Evolutionary conservation across 306 rosid genomes (phyloP), one percentile per base, ranked within the genome.

Genomic region (Leucaena leucocephala): DNA sequence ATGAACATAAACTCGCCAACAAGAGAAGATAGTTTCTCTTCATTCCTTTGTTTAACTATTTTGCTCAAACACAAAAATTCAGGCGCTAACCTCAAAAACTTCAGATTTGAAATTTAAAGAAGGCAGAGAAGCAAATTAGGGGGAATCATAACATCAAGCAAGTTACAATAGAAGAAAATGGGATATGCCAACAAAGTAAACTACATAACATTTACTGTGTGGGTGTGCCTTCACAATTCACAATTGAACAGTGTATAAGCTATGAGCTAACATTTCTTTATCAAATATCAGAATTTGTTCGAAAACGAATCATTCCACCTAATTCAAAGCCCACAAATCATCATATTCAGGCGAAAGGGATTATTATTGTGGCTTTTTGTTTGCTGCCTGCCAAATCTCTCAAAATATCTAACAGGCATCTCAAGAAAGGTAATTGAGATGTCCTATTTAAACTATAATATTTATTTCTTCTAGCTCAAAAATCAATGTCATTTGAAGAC

Each of bases 111-210:
- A 65, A 27, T 34, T 58, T 74, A 2, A 72, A 72, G 42, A 40
- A 80, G 46, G 66, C 21, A 71, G 19, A 27, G 48, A 34, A 71
- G 46, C 27, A 10, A 71, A 34, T 4, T 21, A 2, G 21, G 62
- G 33, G 21, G 21, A 12, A 5, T n/a, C 16, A 33, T 17, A 45
- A 57, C 65, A 57, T 65, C 69, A 68, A 68, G 22, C 59, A 72
- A 45, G 59, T 57, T 49, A 36, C 1, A 45, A 57, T 36, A 39
- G 40, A 13, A 15, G 22, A 17, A 67, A 76, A 5, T 71, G 49
- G 43, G 39, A 46, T 67, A 13, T 6, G 52, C 10, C 39, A 27
- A 19, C 39, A 76, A 82, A 76, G 21, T 63, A 50, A 65, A 54
- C 39, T 72, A 57, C 7, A 42, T 13, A 11, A 35, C 27, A 35